Percentiles rank a stretch among this genome's conserved stretches.
Evolutionary conservation across 2,329 filamentous ascomycete genomes (phyloP).

Genomic region (Colletotrichum shisoi): DNA sequence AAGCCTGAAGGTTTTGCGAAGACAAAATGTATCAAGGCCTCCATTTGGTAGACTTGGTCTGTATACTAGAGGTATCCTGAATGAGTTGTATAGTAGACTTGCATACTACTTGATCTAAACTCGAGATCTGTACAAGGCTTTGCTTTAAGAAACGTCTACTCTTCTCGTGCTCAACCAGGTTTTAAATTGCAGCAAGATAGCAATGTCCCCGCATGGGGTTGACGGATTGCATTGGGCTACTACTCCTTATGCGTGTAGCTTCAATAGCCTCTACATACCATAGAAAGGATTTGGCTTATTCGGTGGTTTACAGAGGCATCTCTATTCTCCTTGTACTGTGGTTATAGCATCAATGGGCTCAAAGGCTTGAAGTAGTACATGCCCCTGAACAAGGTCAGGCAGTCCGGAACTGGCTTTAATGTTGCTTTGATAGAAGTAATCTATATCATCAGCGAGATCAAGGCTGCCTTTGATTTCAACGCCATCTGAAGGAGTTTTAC

Average conservation of each 20-base stretch:
- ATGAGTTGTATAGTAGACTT: background rate
- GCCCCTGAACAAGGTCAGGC: background rate
- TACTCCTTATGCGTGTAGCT: background rate
- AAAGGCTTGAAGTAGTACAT: background rate
- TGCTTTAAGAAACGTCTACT: background rate
- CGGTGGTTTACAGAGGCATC: background rate
- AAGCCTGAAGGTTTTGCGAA: background rate
- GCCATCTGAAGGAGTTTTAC: background rate
- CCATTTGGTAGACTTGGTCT: background rate
- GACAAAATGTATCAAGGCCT: background rate
- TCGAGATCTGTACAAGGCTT: too few species aligned
- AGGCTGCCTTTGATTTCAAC: background rate
- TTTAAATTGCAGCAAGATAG: background rate
- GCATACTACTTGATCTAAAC: background rate
- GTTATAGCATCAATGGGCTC: background rate
- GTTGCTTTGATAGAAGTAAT: too few species aligned
- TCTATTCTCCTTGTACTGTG: background rate
- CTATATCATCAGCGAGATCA: background rate
- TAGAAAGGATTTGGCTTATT: background rate
- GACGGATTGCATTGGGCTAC: background rate
- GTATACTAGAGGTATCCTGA: background rate
- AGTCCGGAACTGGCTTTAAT: background rate
- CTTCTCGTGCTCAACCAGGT: background rate
- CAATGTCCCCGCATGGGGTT: background rate
- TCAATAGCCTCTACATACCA: background rate